A percentile compares a stretch with the other conserved stretches of the same genome.
Conservation (phyloP, 2,329 filamentous ascomycete species). For the Pseudogymnoascus sp. region DNA sequence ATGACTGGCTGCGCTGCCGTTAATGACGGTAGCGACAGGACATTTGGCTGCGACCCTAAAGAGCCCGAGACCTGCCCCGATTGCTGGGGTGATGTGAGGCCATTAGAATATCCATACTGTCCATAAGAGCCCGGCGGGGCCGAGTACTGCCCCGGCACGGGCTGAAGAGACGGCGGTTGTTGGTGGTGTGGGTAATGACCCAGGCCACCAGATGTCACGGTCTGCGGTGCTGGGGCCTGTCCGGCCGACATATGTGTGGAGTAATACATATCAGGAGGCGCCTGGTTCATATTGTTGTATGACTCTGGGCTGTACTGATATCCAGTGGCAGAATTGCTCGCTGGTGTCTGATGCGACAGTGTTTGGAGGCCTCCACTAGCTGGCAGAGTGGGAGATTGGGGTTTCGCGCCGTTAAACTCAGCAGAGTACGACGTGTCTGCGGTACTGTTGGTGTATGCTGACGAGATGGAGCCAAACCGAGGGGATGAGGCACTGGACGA, state of each 20-base stretch:
- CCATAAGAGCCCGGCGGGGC: conserved; percentile 48
- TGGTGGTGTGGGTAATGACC: conserved; percentile 68
- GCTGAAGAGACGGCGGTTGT: conserved; percentile 61
- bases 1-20: conserved; percentile 41
- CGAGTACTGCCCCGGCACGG: conserved; percentile 60
- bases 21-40: conserved; percentile 56
- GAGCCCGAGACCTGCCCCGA: conserved; percentile 58
- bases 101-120: conserved; percentile 66
- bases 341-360: conserved; percentile 29
- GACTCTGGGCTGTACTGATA: conserved; percentile 33
- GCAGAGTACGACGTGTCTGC: conserved; percentile 24
- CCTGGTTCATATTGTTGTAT: conserved; percentile 66
- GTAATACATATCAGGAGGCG: conserved; percentile 77
- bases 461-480: conserved; percentile 67
- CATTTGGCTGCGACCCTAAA: conserved; percentile 56
- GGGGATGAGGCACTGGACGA: conserved; percentile 66
- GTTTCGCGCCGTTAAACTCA: conserved; percentile 57
- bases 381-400: conserved; percentile 62
- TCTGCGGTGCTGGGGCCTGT: conserved; percentile 65
- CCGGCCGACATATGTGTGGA: conserved; percentile 69
- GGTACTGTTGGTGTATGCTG: conserved; percentile 43
- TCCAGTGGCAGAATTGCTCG: conserved; percentile 27
- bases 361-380: conserved; percentile 38
- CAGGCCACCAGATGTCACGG: conserved; percentile 64
- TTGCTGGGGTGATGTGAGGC: conserved; percentile 70